These are phyloP conservation scores for Ruellia speciosa DNA, from an alignment of 305 asterid genomes.

Conservation along the genomic window DNA sequence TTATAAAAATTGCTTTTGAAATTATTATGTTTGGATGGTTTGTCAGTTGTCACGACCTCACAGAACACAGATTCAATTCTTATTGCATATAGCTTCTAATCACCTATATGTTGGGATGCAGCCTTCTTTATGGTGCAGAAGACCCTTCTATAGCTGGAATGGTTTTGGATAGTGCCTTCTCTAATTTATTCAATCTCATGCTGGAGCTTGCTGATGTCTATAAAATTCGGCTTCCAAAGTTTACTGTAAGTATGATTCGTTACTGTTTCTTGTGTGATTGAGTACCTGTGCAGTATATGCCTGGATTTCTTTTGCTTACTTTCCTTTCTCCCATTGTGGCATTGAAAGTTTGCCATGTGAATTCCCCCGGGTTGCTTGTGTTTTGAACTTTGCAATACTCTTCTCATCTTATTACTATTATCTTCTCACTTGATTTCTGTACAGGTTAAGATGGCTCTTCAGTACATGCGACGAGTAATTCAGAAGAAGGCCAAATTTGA, in stretches of 20 bases:
- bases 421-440: constrained; percentile 8
- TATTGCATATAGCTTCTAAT: not conserved
- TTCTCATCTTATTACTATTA: not conserved
- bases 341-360: not conserved
- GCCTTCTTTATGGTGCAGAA: constrained; percentile 97
- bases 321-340: not conserved
- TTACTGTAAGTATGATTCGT: constrained; percentile 48
- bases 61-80: constrained; percentile 6
- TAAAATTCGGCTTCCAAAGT: constrained; percentile 90
- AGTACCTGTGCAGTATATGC: not conserved
- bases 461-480: constrained; percentile 86
- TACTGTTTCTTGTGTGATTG: constrained; percentile 4
- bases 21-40: no score
- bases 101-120: constrained; percentile 31
- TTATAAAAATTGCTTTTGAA: no score
- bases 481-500: constrained; percentile 93
- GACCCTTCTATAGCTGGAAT: constrained; percentile 99
- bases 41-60: no score
- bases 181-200: constrained; percentile 88
- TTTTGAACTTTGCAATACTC: not conserved
- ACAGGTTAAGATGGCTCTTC: constrained; percentile 90
- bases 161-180: constrained; percentile 96
- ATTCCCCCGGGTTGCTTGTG: constrained; percentile 1
- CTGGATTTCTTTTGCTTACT: constrained; percentile 12
- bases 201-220: constrained; percentile 92